These are phyloP conservation scores for Candida qinlingensis DNA, from an alignment of 805 yeast genomes.

Conservation along the genomic window DNA sequence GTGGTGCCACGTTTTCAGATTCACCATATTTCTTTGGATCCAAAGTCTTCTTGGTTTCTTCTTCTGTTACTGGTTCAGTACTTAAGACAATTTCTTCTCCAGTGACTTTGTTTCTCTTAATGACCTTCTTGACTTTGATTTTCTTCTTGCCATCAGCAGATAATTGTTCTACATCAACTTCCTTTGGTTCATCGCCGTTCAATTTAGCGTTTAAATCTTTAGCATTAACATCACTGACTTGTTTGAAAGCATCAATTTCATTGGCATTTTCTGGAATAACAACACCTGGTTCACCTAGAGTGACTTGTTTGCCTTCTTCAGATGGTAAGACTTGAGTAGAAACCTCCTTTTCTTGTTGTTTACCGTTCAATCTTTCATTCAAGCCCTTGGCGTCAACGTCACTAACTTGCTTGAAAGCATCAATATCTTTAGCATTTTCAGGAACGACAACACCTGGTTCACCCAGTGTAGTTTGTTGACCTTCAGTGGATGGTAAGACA, in stretches of 20 bases:
- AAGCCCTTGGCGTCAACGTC: constrained; percentile 47
- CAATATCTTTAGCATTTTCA: constrained; percentile 48
- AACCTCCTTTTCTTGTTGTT: constrained; percentile 11
- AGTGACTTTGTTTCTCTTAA: constrained; percentile 35
- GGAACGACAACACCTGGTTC: constrained; percentile 73
- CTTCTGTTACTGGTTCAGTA: constrained; percentile 23
- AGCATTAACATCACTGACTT: constrained; percentile 51
- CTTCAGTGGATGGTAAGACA: constrained; percentile 39
- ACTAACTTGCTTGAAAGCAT: constrained; percentile 46
- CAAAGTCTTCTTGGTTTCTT: constrained; percentile 15
- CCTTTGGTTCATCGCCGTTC: constrained; percentile 14
- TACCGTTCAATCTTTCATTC: constrained; percentile 28
- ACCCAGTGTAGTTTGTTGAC: constrained; percentile 39
- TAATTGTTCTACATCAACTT: constrained; percentile 21
- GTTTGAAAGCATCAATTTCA: constrained; percentile 60
- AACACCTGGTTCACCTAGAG: constrained; percentile 64
- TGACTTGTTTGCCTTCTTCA: constrained; percentile 35
- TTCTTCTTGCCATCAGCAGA: constrained; percentile 19
- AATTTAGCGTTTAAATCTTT: constrained; percentile 48
- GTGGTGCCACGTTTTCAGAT: not conserved
- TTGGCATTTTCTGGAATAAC: constrained; percentile 58
- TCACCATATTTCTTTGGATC: constrained; percentile 15
- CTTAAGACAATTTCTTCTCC: constrained; percentile 35
- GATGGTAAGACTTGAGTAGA: constrained; percentile 43
- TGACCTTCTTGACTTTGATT: constrained; percentile 32